Base-by-base conservation (phyloP, 495 filamentous ascomycete genomes). In the Cercophora samala region DNA sequence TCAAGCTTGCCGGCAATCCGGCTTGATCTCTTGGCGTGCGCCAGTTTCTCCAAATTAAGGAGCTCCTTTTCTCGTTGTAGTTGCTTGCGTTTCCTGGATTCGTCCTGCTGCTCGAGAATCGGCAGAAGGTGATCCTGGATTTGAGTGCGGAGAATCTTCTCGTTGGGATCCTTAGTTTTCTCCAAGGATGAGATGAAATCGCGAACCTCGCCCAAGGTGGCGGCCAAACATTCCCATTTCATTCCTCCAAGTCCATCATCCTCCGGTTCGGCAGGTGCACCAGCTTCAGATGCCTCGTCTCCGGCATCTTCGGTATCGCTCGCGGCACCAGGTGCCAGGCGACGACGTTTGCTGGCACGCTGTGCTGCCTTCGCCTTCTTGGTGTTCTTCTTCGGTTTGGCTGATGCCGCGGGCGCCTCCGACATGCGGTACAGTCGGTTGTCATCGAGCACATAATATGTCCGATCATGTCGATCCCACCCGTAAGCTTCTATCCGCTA, bases 401-500 rank as follows among this genome's bases (percentile, higher is more conserved):
- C 72, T 42, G 85, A 75, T 29, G 80, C 79, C 5, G 84, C 81
- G 3, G 85, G 82, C 18, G 88, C 85, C 61, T 93, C 91, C 56
- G 91, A 91, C 64, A 87, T 86, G 63, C 92, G 90, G 77, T 98
- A 99, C 26, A 98, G 81, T 59, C 94, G 86, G 68, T 97, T 95
- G 80, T 99, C 95, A 68, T 99, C 94, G 6, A 99, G 85, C 15
- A 97, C 89, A 71, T 91, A 95, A 76, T 97, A 96, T 21, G 84
- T 88, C 23, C 92, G 90, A 68, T 92, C 92, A 56, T 97, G 80
- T 21, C 83, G 81, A 77, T 99, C 95, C 84, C 89, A 97, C 11
- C 95, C 95, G 66, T 92, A 86, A 22, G 93, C 90, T 70, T 98
- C 93, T 65, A 99, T 91, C 71, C 95, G 90, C 94, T 97, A 66